phyloP scores from a whole-genome alignment of 495 filamentous ascomycete species.

The Barbatosphaeria neglecta region DNA sequence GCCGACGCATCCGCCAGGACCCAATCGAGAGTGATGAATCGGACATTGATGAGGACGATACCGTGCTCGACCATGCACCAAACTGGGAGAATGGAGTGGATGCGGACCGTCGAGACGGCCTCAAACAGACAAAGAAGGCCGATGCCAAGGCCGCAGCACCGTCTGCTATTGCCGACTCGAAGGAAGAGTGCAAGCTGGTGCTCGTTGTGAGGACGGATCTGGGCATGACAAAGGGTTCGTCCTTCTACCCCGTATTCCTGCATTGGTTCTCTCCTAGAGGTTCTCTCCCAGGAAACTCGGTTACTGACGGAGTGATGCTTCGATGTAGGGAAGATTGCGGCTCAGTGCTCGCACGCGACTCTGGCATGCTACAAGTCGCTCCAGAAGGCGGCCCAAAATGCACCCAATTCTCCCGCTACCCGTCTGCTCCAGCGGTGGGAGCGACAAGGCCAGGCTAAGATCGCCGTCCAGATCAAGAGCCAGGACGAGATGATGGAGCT shows the following conservation, averaged over 20 bases:
- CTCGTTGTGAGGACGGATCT: conserved; percentile 86
- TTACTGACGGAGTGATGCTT: no score
- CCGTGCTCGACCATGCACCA: conserved; percentile 45
- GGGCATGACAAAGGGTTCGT: conserved; percentile 87
- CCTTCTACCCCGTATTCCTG: not conserved
- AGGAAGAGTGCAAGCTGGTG: conserved; percentile 88
- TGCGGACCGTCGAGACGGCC: conserved; percentile 35
- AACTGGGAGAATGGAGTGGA: conserved; percentile 43
- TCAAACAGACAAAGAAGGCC: conserved; percentile 15
- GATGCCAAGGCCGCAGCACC: conserved; percentile 2
- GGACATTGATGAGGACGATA: conserved; percentile 40
- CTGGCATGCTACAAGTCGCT: conserved; percentile 91
- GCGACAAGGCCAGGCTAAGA: conserved; percentile 72
- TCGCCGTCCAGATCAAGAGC: conserved; percentile 73
- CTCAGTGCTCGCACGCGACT: conserved; percentile 91
- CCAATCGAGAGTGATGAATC: conserved; percentile 39
- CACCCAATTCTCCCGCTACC: conserved; percentile 36
- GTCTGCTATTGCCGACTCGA: conserved; percentile 31
- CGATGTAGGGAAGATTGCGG: conserved; percentile 80
- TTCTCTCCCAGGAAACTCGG: not conserved
- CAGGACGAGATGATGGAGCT: conserved; percentile 73
- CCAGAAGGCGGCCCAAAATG: conserved; percentile 34
- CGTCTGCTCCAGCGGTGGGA: conserved; percentile 80
- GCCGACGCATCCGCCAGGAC: conserved; percentile 19
- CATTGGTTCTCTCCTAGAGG: not conserved